Conservation (phyloP, 2,329 filamentous ascomycete species). For the Bipolaris sorokiniana region DNA sequence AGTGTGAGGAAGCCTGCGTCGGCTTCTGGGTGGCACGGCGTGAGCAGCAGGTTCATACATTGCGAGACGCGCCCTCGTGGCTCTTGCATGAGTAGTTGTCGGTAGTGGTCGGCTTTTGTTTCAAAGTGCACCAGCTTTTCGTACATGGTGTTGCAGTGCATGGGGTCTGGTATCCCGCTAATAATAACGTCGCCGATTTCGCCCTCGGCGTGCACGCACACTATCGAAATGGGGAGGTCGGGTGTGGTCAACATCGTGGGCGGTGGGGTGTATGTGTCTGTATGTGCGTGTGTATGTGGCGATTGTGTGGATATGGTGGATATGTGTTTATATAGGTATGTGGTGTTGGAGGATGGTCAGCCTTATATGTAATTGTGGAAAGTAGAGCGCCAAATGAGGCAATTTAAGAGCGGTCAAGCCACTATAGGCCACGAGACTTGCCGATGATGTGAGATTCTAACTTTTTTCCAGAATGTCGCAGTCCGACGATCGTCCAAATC, state of each 20-base stretch:
- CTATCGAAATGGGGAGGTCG: slow-evolving; percentile 4
- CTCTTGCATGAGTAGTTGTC: slow-evolving; percentile 55
- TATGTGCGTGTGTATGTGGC: neutral
- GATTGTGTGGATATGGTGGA: too few relatives aligned
- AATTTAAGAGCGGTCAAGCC: too few relatives aligned
- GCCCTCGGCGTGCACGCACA: slow-evolving; percentile 49
- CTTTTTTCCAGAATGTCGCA: neutral
- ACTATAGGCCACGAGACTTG: too few relatives aligned
- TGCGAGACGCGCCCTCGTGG: slow-evolving; percentile 53
- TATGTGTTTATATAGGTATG: too few relatives aligned
- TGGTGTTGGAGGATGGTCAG: too few relatives aligned
- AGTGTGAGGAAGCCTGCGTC: slow-evolving; percentile 56
- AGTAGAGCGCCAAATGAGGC: neutral
- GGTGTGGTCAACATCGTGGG: neutral
- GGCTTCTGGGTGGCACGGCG: slow-evolving; percentile 53
- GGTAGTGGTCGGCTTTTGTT: slow-evolving; percentile 50
- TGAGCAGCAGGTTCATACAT: slow-evolving; percentile 54
- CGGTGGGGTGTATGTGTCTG: neutral
- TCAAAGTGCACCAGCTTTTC: slow-evolving; percentile 56
- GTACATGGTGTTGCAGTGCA: slow-evolving; percentile 54
- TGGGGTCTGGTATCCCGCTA: slow-evolving; percentile 55
- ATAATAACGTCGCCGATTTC: slow-evolving; percentile 59
- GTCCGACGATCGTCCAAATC: neutral
- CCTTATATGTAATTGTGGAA: neutral
- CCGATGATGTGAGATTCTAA: neutral